These are phyloP conservation scores for Phytophthora brassicae DNA, from an alignment of 352 stramenopile genomes.

Conservation along the genomic window DNA sequence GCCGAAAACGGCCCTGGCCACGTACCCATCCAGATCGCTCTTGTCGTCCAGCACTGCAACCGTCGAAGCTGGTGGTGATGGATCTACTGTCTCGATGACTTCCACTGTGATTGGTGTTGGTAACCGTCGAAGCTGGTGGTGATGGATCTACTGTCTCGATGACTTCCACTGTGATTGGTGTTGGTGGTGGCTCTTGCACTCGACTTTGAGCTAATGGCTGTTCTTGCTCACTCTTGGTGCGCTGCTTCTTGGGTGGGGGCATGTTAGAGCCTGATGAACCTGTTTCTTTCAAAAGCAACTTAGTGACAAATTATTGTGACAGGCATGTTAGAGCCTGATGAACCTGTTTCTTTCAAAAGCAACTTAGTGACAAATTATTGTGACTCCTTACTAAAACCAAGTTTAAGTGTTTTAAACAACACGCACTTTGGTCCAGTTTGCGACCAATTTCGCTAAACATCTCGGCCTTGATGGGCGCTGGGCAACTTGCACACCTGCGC, in stretches of 20 bases:
- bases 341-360: no score
- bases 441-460: conserved; percentile 44
- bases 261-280: no score
- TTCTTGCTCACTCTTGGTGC: conserved; percentile 4
- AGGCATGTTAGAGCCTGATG: no score
- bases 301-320: conserved; percentile 25
- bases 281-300: conserved; percentile 31
- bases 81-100: conserved; percentile 28
- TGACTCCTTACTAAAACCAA: conserved; percentile 20
- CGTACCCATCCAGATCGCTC: conserved; percentile 52
- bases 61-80: conserved; percentile 1
- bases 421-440: conserved; percentile 24
- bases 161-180: conserved; percentile 28
- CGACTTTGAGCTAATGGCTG: neutral
- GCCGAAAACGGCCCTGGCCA: conserved; percentile 59
- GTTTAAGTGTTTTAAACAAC: neutral
- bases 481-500: conserved; percentile 58
- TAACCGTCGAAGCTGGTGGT: neutral
- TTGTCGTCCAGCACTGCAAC: conserved; percentile 48
- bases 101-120: conserved; percentile 23
- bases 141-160: conserved; percentile 21
- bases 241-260: conserved; percentile 14
- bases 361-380: conserved; percentile 30
- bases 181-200: neutral
- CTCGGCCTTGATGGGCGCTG: conserved; percentile 44